Evolutionary conservation across 305 asterid genomes (phyloP).

Genomic region (Striga hermonthica): DNA sequence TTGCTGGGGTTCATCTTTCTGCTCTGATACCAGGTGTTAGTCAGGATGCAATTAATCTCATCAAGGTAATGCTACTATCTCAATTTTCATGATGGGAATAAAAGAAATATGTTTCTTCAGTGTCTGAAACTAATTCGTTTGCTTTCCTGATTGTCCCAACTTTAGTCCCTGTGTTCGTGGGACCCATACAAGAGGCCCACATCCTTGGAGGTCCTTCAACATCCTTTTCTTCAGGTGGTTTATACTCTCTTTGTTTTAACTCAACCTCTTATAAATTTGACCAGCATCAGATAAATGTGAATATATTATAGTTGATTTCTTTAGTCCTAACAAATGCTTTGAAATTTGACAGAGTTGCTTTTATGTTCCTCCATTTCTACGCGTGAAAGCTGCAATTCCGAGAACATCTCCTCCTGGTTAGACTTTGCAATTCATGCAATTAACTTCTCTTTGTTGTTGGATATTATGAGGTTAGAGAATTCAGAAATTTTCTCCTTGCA

Average conservation of each 20-base stretch:
- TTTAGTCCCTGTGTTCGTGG: slow-evolving; percentile 94
- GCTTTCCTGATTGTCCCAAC: slow-evolving; percentile 26
- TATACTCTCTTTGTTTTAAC: slow-evolving; percentile 21
- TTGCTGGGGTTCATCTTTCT: slow-evolving; percentile 60
- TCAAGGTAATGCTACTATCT: neutral
- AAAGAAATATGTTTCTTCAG: neutral
- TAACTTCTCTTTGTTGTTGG: neutral
- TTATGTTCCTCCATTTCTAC: slow-evolving; percentile 88
- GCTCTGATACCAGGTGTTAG: slow-evolving; percentile 59
- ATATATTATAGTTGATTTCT: slow-evolving; percentile 6
- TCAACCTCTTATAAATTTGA: neutral
- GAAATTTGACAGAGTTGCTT: slow-evolving; percentile 63
- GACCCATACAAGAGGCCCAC: slow-evolving; percentile 91
- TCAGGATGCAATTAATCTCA: slow-evolving; percentile 58
- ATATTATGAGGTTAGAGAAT: neutral
- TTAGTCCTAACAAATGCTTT: slow-evolving; percentile 11
- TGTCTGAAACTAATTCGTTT: slow-evolving; percentile 5
- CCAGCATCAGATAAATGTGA: neutral
- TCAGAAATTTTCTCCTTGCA: slow-evolving; percentile 33
- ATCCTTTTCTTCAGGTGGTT: slow-evolving; percentile 88
- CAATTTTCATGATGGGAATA: slow-evolving; percentile 4
- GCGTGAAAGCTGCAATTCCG: slow-evolving; percentile 47
- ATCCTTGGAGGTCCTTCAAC: slow-evolving; percentile 84
- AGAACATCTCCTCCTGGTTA: slow-evolving; percentile 62
- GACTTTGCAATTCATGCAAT: slow-evolving; percentile 28